Base-by-base conservation (phyloP, 202 grass and related monocot species). In the Zoysia matrella region DNA sequence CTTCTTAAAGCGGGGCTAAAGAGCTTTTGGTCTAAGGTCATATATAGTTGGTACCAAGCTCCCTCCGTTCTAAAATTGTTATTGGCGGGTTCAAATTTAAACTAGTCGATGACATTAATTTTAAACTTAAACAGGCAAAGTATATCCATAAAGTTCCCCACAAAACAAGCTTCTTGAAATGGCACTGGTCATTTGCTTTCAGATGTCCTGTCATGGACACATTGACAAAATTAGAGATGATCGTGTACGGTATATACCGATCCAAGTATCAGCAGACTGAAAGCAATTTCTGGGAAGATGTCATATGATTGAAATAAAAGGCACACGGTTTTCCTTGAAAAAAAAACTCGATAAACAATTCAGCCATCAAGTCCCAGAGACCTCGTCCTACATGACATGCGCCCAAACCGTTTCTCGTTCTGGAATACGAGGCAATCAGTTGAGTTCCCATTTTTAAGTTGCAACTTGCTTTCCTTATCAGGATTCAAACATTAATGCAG, bases 341-440 rank as follows among this genome's bases (percentile, higher is more conserved):
- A 70, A 75, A 60, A 55, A 41, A 55, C 22, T 22, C 22, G 22
- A 22, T 22, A 22, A 22, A 22, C 22, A 22, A 22, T 22, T 22
- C 22, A 22, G 22, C 22, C 22, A 22, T 22, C 22, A 22, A 22
- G 22, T 22, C 22, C 22, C 69, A 65, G 3, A 78, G 51, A 72
- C 40, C 54, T 50, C 79, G 43, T 48, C 42, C 76, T 62, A 50
- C 70, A 75, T 80, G 76, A 68, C 48, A 50, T 16, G 56, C 62
- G 14, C 48, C 51, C 70, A 53, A 81, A 47, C 71, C 64, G 44
- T 30, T 77, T 54, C 9, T 58, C 67, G 65, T 16, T 18, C 11
- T 52, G 60, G 36, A 52, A 56, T 49, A 72, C 62, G 75, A 47
- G 5, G 2, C 69, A 51, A 80, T 44, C n/a, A 71, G 16, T 62